phyloP scores from a whole-genome alignment of 1,284 basidiomycete species.

The Hemileia vastatrix region DNA sequence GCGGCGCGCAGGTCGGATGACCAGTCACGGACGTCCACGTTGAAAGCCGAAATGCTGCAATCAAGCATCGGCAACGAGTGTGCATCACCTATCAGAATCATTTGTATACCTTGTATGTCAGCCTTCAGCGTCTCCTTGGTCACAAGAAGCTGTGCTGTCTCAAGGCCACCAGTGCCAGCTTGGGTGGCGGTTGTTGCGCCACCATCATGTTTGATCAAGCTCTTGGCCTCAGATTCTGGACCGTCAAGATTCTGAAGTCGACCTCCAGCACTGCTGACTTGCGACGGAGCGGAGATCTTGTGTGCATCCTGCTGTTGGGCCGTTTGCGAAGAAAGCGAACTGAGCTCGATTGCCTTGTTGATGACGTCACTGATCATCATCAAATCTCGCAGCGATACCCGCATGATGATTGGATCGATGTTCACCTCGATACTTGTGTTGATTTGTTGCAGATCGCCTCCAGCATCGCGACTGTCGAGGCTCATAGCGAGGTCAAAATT shows the following conservation, averaged over 20 bases:
- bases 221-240: conserved; percentile 12
- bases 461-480: conserved; percentile 68
- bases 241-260: no score
- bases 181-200: conserved; percentile 12
- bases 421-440: conserved; percentile 75
- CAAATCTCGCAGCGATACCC: conserved; percentile 88
- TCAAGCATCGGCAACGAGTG: conserved; percentile 93
- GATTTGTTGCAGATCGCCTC: conserved; percentile 63
- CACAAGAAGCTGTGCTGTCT: conserved; percentile 37
- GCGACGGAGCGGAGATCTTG: no score
- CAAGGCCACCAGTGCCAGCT: neutral
- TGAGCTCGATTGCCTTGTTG: conserved; percentile 73
- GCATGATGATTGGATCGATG: conserved; percentile 74
- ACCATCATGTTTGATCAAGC: neutral
- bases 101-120: conserved; percentile 86
- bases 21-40: conserved; percentile 78
- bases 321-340: no score
- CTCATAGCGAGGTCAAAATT: conserved; percentile 82
- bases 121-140: conserved; percentile 32
- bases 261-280: no score
- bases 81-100: conserved; percentile 86
- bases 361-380: conserved; percentile 78
- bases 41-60: conserved; percentile 73
- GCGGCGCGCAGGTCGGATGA: conserved; percentile 81
- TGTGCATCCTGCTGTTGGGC: no score